phyloP scores from a whole-genome alignment of 768 basidiomycete species.

The Dentipellis fragilis region DNA sequence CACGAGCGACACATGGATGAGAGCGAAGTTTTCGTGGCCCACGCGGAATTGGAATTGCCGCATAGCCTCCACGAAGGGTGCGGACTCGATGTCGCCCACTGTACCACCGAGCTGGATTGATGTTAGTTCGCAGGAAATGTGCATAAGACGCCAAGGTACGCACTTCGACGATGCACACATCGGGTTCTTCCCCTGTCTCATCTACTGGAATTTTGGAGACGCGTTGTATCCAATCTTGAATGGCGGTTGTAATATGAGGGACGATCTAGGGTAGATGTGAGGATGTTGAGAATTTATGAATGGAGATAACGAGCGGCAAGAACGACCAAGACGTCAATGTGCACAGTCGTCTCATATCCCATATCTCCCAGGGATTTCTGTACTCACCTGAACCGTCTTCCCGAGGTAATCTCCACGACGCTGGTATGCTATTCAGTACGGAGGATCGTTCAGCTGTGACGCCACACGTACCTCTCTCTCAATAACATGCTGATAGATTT shows the following conservation, averaged over 20 bases:
- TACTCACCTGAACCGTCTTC: constrained; percentile 84
- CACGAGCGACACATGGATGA: constrained; percentile 96
- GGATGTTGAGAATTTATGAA: background rate
- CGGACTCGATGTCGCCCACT: constrained; percentile 97
- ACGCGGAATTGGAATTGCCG: constrained; percentile 99
- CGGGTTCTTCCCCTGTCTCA: constrained; percentile 85
- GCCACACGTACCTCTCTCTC: constrained; percentile 75
- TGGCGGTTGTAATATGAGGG: constrained; percentile 91
- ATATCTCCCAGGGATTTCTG: too few species aligned
- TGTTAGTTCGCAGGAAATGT: background rate
- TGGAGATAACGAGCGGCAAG: background rate
- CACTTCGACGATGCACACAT: constrained; percentile 97
- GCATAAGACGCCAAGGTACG: constrained; percentile 5
- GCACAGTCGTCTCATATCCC: background rate
- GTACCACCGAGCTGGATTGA: constrained; percentile 86
- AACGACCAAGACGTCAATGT: background rate
- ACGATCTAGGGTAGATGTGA: constrained; percentile 51
- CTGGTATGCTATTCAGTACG: constrained; percentile 24
- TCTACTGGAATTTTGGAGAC: constrained; percentile 93
- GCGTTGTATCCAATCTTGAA: constrained; percentile 97
- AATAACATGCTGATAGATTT: constrained; percentile 95
- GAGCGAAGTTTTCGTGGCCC: constrained; percentile 90
- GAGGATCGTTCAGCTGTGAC: background rate
- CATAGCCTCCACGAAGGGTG: constrained; percentile 97
- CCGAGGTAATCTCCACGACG: constrained; percentile 85